Percentiles rank a stretch among this genome's conserved stretches.
These are phyloP conservation scores for Straminergon stramineum DNA, from an alignment of 225 moss, liverwort and hornwort genomes.

Conservation along the genomic window DNA sequence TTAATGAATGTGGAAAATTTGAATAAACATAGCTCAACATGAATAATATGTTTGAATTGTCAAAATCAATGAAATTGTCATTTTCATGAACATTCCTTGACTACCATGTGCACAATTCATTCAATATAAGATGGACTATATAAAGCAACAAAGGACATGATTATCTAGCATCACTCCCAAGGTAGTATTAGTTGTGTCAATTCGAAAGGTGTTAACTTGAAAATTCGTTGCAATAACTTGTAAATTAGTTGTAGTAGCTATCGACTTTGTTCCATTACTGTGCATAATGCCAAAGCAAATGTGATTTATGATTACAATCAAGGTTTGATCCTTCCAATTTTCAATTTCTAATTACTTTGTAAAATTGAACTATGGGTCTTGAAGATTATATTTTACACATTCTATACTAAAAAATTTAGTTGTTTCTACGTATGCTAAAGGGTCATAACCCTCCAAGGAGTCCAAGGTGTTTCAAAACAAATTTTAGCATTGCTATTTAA, in stretches of 20 bases:
- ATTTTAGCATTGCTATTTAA: too few relatives aligned
- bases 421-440: background rate
- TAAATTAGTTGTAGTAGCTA: background rate
- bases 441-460: too few relatives aligned
- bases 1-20: background rate
- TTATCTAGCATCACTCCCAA: background rate
- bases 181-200: background rate
- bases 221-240: background rate
- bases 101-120: too few relatives aligned
- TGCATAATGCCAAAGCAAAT: too few relatives aligned
- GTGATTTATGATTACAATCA: too few relatives aligned
- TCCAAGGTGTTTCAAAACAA: too few relatives aligned
- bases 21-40: background rate
- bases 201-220: background rate
- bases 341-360: too few relatives aligned
- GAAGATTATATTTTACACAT: too few relatives aligned
- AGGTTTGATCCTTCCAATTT: background rate
- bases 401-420: background rate
- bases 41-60: background rate
- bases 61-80: background rate
- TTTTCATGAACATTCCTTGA: background rate
- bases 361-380: too few relatives aligned
- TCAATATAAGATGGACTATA: background rate
- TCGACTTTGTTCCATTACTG: background rate
- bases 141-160: background rate